phyloP scores from a whole-genome alignment of 331 rosid species.

The Cucumis variabilis region DNA sequence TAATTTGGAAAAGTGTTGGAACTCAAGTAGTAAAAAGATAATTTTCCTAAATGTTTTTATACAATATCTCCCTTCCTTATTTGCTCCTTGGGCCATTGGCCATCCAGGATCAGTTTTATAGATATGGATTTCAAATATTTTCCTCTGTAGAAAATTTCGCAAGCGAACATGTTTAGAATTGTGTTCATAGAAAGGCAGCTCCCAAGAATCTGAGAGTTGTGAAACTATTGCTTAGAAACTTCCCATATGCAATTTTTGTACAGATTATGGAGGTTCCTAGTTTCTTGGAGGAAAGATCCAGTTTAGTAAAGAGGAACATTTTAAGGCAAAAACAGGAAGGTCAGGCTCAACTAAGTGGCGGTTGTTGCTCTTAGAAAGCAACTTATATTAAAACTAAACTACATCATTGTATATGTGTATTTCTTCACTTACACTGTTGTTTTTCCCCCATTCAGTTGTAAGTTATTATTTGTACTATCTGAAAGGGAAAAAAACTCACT shows the following conservation, averaged over 20 bases:
- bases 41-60: background rate
- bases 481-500: background rate
- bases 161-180: background rate
- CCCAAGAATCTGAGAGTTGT: background rate
- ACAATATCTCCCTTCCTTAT: background rate
- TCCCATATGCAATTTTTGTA: background rate
- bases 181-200: background rate
- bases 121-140: background rate
- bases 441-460: slow-evolving; percentile 11
- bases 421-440: slow-evolving; percentile 15
- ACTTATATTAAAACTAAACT: background rate
- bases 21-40: background rate
- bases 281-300: slow-evolving; percentile 86
- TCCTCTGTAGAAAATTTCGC: background rate
- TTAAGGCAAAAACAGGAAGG: slow-evolving; percentile 60
- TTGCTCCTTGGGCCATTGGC: background rate
- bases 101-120: too few relatives aligned
- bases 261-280: slow-evolving; percentile 96
- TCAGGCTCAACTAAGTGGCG: slow-evolving; percentile 41
- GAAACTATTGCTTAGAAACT: background rate
- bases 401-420: slow-evolving; percentile 23
- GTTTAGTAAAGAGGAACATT: slow-evolving; percentile 66
- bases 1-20: too few relatives aligned
- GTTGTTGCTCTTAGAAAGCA: slow-evolving; percentile 63
- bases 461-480: slow-evolving; percentile 2